Evolutionary conservation across 805 yeast genomes (phyloP), one percentile per base, ranked within the genome.

Genomic region (Candida hungchunana): DNA sequence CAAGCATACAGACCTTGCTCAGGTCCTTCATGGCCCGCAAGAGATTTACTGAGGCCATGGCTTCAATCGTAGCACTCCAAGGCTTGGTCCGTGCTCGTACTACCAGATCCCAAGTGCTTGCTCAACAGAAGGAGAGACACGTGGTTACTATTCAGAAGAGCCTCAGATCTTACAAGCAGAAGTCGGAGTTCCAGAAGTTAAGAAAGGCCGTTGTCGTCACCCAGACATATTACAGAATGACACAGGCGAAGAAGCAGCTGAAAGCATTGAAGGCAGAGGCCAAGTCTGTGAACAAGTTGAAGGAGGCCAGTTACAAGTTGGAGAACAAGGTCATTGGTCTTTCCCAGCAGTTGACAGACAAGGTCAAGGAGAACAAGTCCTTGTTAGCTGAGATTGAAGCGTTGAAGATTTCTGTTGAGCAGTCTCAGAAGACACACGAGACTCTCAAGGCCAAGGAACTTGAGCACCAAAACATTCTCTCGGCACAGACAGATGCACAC

Each of bases 241-340:
- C 75, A 42, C 62, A 69, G 40, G 99, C 99, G 18, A 66, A 66
- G 44, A 65, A 64, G 34, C 81, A 82, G 56, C 75, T 85, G 50
- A 63, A 66, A 44, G 62, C 68, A 39, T 67, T 87, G 59, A 84
- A 77, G 57, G 72, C 71, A n/a, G 97, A 93, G 46, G 96, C 97
- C 20, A 86, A 86, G 58, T 86, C 96, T 12, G 95, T 87, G 29
- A 81, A 82, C 57, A 94, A 82, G 56, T 73, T 86, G 66, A 78
- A 86, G 61, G 96, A 90, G 59, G 95, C 86, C 26, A 88, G 95
- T 52, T 93, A 87, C 64, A 78, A 83, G 58, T 73, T 94, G 53
- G 99, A 93, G 62, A 93, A 93, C 63, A 93, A 94, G 69, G 97
- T 94, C n/a, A 88, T 93, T 47, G 95, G 89, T 61, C 75, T 93